Evolutionary conservation across 306 rosid species (phyloP).

Genomic region (Casuarina equisetifolia): DNA sequence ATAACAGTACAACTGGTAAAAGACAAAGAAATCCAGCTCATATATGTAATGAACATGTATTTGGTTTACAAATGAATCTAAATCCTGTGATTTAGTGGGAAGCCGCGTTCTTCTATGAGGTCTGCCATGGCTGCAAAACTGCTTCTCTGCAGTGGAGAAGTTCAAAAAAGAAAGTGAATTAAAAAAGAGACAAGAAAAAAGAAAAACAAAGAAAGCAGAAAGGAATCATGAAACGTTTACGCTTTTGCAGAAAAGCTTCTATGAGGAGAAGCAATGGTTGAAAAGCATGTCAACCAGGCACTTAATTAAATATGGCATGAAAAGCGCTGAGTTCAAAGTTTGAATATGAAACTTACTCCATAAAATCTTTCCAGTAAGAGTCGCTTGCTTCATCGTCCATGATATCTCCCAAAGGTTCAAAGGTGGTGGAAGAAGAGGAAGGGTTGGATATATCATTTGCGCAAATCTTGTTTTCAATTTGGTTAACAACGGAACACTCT

Average conservation of each 20-base stretch:
- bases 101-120: conserved; percentile 8
- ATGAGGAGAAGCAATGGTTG: not conserved
- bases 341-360: conserved; percentile 27
- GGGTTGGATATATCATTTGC: conserved; percentile 31
- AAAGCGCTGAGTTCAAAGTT: not conserved
- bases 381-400: conserved; percentile 35
- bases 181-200: not conserved
- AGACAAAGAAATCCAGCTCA: not conserved
- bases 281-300: not conserved
- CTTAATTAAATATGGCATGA: not conserved
- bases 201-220: not conserved
- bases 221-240: not conserved
- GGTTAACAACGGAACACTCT: conserved; percentile 26
- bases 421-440: conserved; percentile 45
- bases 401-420: conserved; percentile 55
- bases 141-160: conserved; percentile 22
- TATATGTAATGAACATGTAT: not conserved
- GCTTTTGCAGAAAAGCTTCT: not conserved
- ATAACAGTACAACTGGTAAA: not conserved
- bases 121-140: conserved; percentile 30
- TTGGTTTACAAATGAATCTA: conserved; percentile 2
- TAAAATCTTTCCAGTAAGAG: conserved; percentile 39
- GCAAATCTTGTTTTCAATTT: conserved; percentile 28
- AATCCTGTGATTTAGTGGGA: not conserved
- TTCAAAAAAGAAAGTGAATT: not conserved